Percentiles rank a stretch among this genome's conserved stretches.
These are phyloP conservation scores for Metschnikowia koreensis DNA, from an alignment of 805 yeast species.

Conservation along the genomic window DNA sequence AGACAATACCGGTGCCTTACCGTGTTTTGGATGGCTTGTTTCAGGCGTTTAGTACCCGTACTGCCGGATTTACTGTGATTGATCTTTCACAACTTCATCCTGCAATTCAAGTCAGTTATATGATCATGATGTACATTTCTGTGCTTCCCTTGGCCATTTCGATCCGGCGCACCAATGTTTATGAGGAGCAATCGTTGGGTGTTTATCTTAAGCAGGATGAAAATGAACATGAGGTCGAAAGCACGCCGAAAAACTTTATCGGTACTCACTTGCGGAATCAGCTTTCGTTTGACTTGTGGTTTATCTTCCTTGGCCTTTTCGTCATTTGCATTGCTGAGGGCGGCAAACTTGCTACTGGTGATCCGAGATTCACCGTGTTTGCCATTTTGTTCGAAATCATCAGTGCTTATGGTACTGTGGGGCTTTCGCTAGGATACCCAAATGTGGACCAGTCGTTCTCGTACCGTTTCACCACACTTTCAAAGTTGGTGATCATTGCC, in stretches of 20 bases:
- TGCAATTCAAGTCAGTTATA: slow-evolving; percentile 87
- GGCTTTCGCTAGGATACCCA: slow-evolving; percentile 84
- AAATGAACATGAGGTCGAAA: slow-evolving; percentile 32
- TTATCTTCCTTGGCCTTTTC: slow-evolving; percentile 79
- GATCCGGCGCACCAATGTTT: slow-evolving; percentile 93
- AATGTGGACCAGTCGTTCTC: slow-evolving; percentile 64
- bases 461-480: slow-evolving; percentile 65
- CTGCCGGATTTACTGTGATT: slow-evolving; percentile 85
- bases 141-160: slow-evolving; percentile 95
- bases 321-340: slow-evolving; percentile 87
- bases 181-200: slow-evolving; percentile 97
- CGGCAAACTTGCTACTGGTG: slow-evolving; percentile 45
- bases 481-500: slow-evolving; percentile 82
- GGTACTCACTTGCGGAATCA: slow-evolving; percentile 90
- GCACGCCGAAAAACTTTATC: slow-evolving; percentile 58
- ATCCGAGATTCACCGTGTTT: slow-evolving; percentile 61
- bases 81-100: slow-evolving; percentile 74
- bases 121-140: slow-evolving; percentile 98
- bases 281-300: slow-evolving; percentile 94
- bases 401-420: slow-evolving; percentile 96
- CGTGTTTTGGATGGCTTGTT: slow-evolving; percentile 79
- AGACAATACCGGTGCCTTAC: slow-evolving; percentile 60
- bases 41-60: slow-evolving; percentile 90
- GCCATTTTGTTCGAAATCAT: slow-evolving; percentile 80
- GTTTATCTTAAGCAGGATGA: slow-evolving; percentile 54